A percentile compares a stretch with the other conserved stretches of the same genome.
These are phyloP conservation scores for Arabidopsis arenosa DNA, from an alignment of 345 rosid species.

Conservation along the genomic window DNA sequence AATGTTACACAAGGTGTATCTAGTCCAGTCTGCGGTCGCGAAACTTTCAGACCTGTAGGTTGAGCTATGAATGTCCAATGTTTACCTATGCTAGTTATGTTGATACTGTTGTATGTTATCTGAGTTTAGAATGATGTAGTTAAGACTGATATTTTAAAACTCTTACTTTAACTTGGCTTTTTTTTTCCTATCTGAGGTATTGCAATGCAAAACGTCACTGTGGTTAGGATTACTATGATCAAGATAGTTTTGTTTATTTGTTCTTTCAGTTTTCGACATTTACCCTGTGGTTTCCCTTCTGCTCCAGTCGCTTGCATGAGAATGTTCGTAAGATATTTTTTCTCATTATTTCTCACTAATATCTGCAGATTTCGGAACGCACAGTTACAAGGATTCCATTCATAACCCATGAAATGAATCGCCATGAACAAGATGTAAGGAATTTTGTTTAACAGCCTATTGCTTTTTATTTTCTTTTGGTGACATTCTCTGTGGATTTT, in stretches of 20 bases:
- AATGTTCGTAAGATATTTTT: background rate
- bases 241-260: conserved; percentile 5
- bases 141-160: background rate
- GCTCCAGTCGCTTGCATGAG: background rate
- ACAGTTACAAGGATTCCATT: conserved; percentile 65
- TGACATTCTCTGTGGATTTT: conserved; percentile 36
- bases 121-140: conserved; percentile 7
- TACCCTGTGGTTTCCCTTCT: background rate
- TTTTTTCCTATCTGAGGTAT: conserved; percentile 8
- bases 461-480: background rate
- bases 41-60: conserved; percentile 71
- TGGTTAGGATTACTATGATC: background rate
- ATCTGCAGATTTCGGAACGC: conserved; percentile 67
- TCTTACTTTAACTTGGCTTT: background rate
- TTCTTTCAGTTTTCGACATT: background rate
- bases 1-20: conserved; percentile 52
- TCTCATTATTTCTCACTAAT: conserved; percentile 2
- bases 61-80: conserved; percentile 22
- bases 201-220: background rate
- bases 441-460: conserved; percentile 1
- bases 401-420: conserved; percentile 73
- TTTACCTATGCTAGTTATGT: background rate
- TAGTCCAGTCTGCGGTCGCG: conserved; percentile 57
- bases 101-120: background rate
- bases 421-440: conserved; percentile 85